These are phyloP conservation scores for Priceomyces medius DNA, from an alignment of 805 yeast genomes.

Conservation along the genomic window DNA sequence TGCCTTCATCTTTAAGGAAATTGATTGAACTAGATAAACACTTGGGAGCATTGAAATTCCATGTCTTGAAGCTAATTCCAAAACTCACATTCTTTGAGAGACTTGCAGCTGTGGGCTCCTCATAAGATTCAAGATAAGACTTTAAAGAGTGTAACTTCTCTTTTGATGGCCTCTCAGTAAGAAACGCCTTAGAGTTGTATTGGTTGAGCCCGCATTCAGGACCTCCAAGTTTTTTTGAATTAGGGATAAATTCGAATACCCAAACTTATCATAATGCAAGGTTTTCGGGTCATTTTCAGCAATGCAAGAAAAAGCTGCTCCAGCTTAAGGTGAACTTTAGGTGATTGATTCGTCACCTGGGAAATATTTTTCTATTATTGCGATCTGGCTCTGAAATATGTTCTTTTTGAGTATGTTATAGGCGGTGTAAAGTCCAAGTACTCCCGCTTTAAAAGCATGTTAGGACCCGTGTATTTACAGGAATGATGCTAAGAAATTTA, in stretches of 20 bases:
- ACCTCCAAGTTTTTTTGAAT: constrained; percentile 52
- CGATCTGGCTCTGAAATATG: constrained; percentile 32
- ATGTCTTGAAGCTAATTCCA: constrained; percentile 58
- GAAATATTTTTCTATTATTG: constrained; percentile 60
- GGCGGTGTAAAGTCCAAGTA: constrained; percentile 8
- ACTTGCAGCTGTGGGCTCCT: constrained; percentile 30
- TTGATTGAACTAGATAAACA: constrained; percentile 49
- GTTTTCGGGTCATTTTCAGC: constrained; percentile 51
- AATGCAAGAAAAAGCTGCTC: constrained; percentile 43
- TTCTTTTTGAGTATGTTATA: constrained; percentile 6
- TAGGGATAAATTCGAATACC: constrained; percentile 48
- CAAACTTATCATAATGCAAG: constrained; percentile 52
- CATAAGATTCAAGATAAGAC: constrained; percentile 50
- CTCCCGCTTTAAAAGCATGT: constrained; percentile 23
- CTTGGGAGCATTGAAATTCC: constrained; percentile 72
- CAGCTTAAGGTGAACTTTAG: constrained; percentile 82
- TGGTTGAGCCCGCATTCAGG: constrained; percentile 51
- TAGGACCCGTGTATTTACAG: constrained; percentile 67
- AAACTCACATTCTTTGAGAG: constrained; percentile 53
- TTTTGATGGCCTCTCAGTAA: constrained; percentile 50
- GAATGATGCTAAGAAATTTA: too few species aligned
- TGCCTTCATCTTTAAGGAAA: constrained; percentile 49
- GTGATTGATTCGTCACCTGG: constrained; percentile 78
- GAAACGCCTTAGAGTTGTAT: constrained; percentile 56
- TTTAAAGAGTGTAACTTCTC: constrained; percentile 48